Evolutionary conservation across 768 basidiomycete genomes (phyloP), one percentile per base, ranked within the genome.

Genomic region (Sarcomyxa edulis): DNA sequence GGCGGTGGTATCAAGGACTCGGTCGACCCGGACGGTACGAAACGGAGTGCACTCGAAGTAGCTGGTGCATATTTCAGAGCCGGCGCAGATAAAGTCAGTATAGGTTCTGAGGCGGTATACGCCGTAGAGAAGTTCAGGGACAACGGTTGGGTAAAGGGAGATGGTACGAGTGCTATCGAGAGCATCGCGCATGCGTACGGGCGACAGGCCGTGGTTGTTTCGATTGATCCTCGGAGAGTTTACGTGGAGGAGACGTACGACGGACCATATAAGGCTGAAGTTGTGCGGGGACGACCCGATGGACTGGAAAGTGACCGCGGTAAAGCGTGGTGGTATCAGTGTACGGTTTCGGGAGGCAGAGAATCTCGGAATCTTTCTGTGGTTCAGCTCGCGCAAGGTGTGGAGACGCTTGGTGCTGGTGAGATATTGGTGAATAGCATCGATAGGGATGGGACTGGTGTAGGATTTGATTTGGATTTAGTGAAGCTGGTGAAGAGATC

Each of bases 1-100:
- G 96, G 96, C 18, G 96, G 96, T 15, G 96, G 96, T 2, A 98
- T 99, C 69, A 94, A 94, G 60, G 93, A 96, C 60, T 84, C 84
- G 14, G 67, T 88, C 52, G 96, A 99, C 55, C 96, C 96, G 0
- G 96, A 99, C 59, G 94, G 93, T 24, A 95, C 93, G 5, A 66
- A 65, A 43, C 85, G 79, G 44, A 71, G 77, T 20, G 96, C 96
- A 10, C 72, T 96, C 41, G 94, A 98, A 58, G 96, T 98, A 33
- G 96, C 96, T 3, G 85, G 89, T 7, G 79, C 84, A 10, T 99
- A 99, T 64, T 99, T 99, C 65, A 82, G 96, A 22, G 91, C 87
- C 4, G 96, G 96, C 4, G 96, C 96, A 7, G 96, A 99, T 68
- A 99, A 99, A 65, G 94, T 99, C 33, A 93, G 89, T 56, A 93